phyloP scores from a whole-genome alignment of 371 early-diverging fungal species.

The Mucor plumbeus region DNA sequence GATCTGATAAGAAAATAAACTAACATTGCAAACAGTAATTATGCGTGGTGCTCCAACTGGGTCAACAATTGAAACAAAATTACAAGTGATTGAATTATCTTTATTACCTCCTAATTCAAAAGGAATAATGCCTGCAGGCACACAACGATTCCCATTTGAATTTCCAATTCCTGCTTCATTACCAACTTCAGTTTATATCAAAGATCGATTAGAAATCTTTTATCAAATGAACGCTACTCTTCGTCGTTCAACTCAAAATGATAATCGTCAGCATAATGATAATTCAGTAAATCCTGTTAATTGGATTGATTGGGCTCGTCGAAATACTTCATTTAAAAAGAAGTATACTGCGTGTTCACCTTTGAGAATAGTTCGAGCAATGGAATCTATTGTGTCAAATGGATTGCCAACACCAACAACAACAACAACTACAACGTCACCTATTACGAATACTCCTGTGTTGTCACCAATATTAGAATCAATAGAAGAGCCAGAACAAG shows the following conservation, averaged over 20 bases:
- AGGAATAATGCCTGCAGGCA: slow-evolving; percentile 49
- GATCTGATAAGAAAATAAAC: not conserved
- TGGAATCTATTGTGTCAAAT: slow-evolving; percentile 20
- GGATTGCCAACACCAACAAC: not conserved
- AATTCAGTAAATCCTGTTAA: not conserved
- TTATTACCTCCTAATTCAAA: slow-evolving; percentile 43
- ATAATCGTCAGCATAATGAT: not conserved
- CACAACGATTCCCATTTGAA: slow-evolving; percentile 52
- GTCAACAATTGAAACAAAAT: slow-evolving; percentile 38
- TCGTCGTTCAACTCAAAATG: slow-evolving; percentile 16
- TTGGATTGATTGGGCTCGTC: slow-evolving; percentile 23
- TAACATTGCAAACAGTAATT: slow-evolving; percentile 27
- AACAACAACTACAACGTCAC: not conserved
- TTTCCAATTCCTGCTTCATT: slow-evolving; percentile 47
- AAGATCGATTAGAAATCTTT: slow-evolving; percentile 41
- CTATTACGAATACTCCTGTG: not conserved
- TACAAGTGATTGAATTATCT: slow-evolving; percentile 44
- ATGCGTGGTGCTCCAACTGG: slow-evolving; percentile 31
- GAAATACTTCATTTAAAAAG: slow-evolving; percentile 16
- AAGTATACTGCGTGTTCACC: slow-evolving; percentile 18
- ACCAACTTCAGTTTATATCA: slow-evolving; percentile 36
- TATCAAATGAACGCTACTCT: slow-evolving; percentile 39
- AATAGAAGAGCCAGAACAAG: not conserved
- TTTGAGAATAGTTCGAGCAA: slow-evolving; percentile 33
- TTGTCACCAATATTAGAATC: not conserved